These are phyloP conservation scores for Pseudopyricularia cyperi DNA, from an alignment of 2,329 filamentous ascomycete species.

Conservation along the genomic window DNA sequence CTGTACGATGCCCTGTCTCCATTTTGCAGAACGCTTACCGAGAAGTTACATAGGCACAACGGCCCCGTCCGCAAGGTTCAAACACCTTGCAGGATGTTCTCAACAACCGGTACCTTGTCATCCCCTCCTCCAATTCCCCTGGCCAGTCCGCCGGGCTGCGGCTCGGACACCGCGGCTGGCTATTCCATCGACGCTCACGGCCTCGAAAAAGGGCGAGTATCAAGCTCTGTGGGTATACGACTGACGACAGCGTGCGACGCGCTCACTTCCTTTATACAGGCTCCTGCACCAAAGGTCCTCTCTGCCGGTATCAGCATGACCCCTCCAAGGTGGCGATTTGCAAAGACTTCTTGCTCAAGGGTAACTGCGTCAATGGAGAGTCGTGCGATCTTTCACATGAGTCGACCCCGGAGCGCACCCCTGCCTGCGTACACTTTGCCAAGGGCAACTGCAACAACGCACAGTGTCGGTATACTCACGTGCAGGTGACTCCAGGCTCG, in stretches of 20 bases:
- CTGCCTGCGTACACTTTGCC: constrained; percentile 80
- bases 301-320: constrained; percentile 75
- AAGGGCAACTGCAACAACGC: constrained; percentile 81
- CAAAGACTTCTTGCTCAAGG: constrained; percentile 72
- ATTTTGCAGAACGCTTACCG: constrained; percentile 21
- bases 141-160: neutral
- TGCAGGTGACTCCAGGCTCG: constrained; percentile 61
- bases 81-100: constrained; percentile 61
- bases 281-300: constrained; percentile 69
- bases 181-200: neutral
- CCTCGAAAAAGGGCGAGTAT: neutral
- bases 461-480: constrained; percentile 78
- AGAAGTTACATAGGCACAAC: constrained; percentile 28
- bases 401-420: constrained; percentile 67
- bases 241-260: constrained; percentile 23
- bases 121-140: constrained; percentile 2
- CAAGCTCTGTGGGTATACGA: constrained; percentile 10
- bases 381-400: constrained; percentile 88
- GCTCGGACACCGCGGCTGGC: neutral
- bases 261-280: constrained; percentile 38
- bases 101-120: constrained; percentile 47
- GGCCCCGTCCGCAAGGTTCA: constrained; percentile 53
- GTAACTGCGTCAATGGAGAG: constrained; percentile 62
- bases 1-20: constrained; percentile 41
- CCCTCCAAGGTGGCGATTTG: constrained; percentile 78